Evolutionary conservation across 768 basidiomycete species (phyloP).

Genomic region (Lactarius sp.): DNA sequence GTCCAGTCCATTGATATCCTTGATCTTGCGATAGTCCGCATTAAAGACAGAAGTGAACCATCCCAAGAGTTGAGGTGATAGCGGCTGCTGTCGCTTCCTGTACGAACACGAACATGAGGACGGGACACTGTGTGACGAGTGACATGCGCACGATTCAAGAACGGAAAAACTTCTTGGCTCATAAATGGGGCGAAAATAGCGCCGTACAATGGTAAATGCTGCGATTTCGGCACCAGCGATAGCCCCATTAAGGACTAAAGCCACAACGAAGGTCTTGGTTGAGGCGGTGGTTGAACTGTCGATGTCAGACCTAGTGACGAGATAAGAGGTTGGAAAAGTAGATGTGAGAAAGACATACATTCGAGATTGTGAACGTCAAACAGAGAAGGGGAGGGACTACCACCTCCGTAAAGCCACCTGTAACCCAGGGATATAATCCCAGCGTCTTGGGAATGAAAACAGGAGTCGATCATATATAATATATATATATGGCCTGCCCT

Average conservation of each 20-base stretch:
- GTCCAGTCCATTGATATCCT: constrained; percentile 74
- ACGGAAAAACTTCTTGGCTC: constrained; percentile 74
- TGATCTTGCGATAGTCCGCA: constrained; percentile 57
- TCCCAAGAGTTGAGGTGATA: constrained; percentile 45
- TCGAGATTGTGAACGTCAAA: background rate
- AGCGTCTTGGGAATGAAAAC: background rate
- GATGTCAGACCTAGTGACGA: constrained; percentile 37
- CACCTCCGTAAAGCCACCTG: background rate
- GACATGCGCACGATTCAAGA: constrained; percentile 39
- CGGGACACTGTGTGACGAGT: background rate
- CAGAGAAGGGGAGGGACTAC: background rate
- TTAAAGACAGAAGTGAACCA: constrained; percentile 67
- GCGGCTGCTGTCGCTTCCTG: constrained; percentile 55
- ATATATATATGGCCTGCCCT: too few relatives aligned
- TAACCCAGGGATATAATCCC: background rate
- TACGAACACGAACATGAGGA: constrained; percentile 8
- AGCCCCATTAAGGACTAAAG: constrained; percentile 75
- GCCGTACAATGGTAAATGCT: constrained; percentile 77
- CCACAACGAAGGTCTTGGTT: constrained; percentile 74
- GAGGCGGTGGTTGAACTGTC: constrained; percentile 52
- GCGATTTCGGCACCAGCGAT: constrained; percentile 68
- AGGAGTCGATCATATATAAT: too few relatives aligned
- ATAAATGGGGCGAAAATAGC: constrained; percentile 84
- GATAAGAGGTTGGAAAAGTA: background rate
- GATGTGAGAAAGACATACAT: constrained; percentile 12